Base-by-base conservation (phyloP, 2,329 filamentous ascomycete genomes). In the Fusarium hainanense region DNA sequence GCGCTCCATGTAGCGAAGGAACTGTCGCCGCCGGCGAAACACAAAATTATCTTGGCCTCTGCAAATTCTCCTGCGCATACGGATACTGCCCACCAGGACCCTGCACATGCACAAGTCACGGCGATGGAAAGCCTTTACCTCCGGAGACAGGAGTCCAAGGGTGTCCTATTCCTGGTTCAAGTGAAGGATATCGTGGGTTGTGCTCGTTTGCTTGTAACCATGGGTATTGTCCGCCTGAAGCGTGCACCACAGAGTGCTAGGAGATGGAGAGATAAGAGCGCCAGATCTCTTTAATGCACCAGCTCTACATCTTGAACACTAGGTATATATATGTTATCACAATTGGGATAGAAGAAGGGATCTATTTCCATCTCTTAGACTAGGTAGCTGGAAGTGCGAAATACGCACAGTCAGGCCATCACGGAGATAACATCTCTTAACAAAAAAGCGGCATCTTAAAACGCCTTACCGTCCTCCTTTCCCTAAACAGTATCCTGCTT, bases 51-150 rank as follows among this genome's bases (percentile, higher is more conserved):
- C 51, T 65, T 6, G 55, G 55, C 1, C 66, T 68, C 6, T 68
- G 66, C 43, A 60, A 54, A 4, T 69, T 69, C 48, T 47, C n/a
- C 10, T 69, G 66, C 20, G 40, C 44, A 4, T 49, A 69, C 11
- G 66, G 64, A 40, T 69, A 69, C 48, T 69, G 64, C 14, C 66
- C 66, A 13, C 47, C 54, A 6, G 65, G 59, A 2, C 59, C 66
- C 25, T 69, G 64, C 3, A 51, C 40, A 11, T 68, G 59, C 16
- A 34, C 21, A 7, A 27, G 23, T 6, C 34, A 48, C 2, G 48
- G 55, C 8, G n/a, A 47, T 7, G 25, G 23, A 20, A n/a, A 20
- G 18, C 14, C 20, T 4, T 12, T 47, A 6, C 59, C 63, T 14
- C 28, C 34, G 1, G 59, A 57, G 20, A 41, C 37, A 11, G 56